Conservation (phyloP, 1,284 basidiomycete genomes). For the Hemileia vastatrix region DNA sequence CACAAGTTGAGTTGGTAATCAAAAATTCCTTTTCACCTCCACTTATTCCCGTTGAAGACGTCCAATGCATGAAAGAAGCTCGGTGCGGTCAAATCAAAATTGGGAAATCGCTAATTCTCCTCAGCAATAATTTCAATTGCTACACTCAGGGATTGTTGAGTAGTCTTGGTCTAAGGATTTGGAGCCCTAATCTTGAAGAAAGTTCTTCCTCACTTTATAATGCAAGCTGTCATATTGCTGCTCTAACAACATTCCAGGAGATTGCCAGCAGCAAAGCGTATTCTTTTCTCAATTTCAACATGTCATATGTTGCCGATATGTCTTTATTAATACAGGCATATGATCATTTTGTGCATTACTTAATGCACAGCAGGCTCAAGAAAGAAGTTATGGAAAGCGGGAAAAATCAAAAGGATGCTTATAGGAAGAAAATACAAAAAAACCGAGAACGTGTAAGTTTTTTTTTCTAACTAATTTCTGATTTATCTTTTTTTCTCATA, state of each 20-base stretch:
- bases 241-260: background rate
- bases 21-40: background rate
- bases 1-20: background rate
- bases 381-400: background rate
- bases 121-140: background rate
- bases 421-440: background rate
- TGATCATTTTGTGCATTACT: background rate
- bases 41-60: background rate
- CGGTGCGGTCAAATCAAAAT: background rate
- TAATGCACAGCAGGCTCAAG: background rate
- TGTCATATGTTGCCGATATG: background rate
- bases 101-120: background rate
- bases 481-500: background rate
- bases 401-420: background rate
- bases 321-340: background rate
- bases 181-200: constrained; percentile 3
- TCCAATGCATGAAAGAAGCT: background rate
- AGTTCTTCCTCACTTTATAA: background rate
- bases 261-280: background rate
- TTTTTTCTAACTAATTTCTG: no score
- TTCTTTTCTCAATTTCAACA: background rate
- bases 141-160: constrained; percentile 1
- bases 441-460: background rate
- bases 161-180: background rate
- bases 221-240: background rate